These are phyloP conservation scores for Larix sibirica DNA, from an alignment of 83 land plant genomes.

Conservation along the genomic window DNA sequence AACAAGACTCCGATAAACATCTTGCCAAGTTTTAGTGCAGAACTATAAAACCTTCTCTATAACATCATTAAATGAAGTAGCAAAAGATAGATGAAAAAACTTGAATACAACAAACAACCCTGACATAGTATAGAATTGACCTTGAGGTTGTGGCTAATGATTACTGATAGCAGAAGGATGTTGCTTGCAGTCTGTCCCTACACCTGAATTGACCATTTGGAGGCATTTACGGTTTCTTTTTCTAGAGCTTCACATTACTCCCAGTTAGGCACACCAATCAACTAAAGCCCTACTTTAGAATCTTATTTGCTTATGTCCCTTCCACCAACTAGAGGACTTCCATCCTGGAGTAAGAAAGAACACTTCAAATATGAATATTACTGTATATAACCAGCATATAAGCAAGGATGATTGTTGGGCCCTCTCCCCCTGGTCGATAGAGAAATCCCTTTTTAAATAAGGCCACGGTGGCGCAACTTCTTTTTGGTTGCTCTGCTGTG, in stretches of 20 bases:
- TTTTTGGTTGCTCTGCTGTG: too few relatives aligned
- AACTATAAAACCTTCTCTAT: constrained; percentile 68
- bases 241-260: constrained; percentile 81
- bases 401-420: constrained; percentile 91
- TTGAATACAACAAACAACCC: constrained; percentile 93
- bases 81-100: constrained; percentile 80
- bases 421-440: too few relatives aligned
- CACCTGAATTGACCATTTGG: constrained; percentile 47
- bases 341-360: constrained; percentile 30
- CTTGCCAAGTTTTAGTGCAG: constrained; percentile 80
- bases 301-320: constrained; percentile 19
- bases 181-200: constrained; percentile 53
- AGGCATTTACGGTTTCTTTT: constrained; percentile 65
- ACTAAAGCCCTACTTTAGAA: constrained; percentile 31
- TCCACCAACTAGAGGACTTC: constrained; percentile 34
- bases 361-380: constrained; percentile 72
- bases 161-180: constrained; percentile 79
- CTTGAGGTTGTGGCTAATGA: constrained; percentile 62
- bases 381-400: constrained; percentile 74
- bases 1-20: constrained; percentile 70
- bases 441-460: too few relatives aligned
- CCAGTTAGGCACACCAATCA: constrained; percentile 83
- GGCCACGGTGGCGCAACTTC: too few relatives aligned
- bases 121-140: constrained; percentile 88
- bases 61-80: constrained; percentile 68